These are phyloP conservation scores for Phytophthora macrochlamydospora DNA, from an alignment of 352 stramenopile species.

Conservation along the genomic window DNA sequence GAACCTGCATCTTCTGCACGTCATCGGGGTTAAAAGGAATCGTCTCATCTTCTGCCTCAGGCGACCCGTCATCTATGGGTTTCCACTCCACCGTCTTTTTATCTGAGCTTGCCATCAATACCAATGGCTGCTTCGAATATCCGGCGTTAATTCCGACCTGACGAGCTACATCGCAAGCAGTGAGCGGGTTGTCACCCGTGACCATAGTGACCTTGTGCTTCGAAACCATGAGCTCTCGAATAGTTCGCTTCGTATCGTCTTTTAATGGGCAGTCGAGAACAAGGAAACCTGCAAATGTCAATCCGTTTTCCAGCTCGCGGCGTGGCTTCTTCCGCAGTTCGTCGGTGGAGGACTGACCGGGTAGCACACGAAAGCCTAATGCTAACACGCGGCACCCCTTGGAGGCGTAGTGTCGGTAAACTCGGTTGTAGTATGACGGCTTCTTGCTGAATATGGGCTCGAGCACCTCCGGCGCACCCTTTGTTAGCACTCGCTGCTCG, in stretches of 20 bases:
- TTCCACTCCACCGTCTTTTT: conserved; percentile 75
- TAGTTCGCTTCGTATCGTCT: conserved; percentile 95
- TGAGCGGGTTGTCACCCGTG: conserved; percentile 98
- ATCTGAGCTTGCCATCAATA: conserved; percentile 59
- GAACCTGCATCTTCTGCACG: conserved; percentile 61
- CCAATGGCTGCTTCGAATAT: conserved; percentile 70
- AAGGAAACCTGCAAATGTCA: conserved; percentile 97
- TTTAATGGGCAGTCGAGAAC: conserved; percentile 92
- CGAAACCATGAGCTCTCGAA: conserved; percentile 92
- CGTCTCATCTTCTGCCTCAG: conserved; percentile 92
- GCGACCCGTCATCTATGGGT: conserved; percentile 72
- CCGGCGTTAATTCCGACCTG: conserved; percentile 96
- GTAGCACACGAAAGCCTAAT: conserved; percentile 94
- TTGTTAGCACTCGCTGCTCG: conserved; percentile 93
- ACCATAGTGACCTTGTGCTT: conserved; percentile 97
- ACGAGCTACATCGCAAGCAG: conserved; percentile 96
- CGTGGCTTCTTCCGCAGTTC: conserved; percentile 81
- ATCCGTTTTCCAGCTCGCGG: conserved; percentile 88
- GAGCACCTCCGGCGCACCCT: conserved; percentile 97
- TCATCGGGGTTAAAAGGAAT: conserved; percentile 66
- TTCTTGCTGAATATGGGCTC: conserved; percentile 86
- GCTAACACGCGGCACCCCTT: conserved; percentile 93
- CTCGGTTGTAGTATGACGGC: conserved; percentile 89
- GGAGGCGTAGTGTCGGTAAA: conserved; percentile 81
- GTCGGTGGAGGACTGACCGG: conserved; percentile 50